Evolutionary conservation across 179 eudicot genomes (phyloP).

Genomic region (Carnegiea gigantea): DNA sequence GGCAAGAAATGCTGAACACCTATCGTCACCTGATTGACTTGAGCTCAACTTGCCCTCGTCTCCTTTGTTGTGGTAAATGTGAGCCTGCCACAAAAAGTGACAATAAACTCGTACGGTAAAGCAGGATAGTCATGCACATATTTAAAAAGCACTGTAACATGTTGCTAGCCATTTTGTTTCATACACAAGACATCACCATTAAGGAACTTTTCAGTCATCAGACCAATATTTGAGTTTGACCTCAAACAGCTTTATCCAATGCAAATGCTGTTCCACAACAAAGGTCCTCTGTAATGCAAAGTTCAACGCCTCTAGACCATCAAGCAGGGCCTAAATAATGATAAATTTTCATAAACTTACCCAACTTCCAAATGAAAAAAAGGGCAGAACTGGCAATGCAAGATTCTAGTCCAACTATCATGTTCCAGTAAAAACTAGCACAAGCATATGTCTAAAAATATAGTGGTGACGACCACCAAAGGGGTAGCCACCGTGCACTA

Average conservation of each 20-base stretch:
- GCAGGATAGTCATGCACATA: background rate
- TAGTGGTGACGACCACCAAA: no score
- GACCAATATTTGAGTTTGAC: no score
- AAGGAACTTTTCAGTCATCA: background rate
- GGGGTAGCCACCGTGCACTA: no score
- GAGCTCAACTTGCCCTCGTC: conserved; percentile 16
- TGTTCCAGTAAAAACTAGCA: background rate
- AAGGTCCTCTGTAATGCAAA: background rate
- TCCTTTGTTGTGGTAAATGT: conserved; percentile 47
- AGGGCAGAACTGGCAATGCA: background rate
- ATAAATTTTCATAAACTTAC: background rate
- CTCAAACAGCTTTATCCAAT: background rate
- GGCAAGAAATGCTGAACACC: conserved; percentile 86
- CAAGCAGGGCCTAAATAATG: background rate
- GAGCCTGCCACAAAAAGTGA: conserved; percentile 50
- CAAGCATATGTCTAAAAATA: no score
- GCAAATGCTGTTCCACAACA: background rate
- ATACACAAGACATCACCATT: background rate
- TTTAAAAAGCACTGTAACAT: background rate
- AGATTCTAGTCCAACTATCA: background rate
- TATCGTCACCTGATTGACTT: conserved; percentile 28
- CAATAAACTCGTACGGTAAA: background rate
- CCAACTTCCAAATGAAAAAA: background rate
- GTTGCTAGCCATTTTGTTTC: background rate
- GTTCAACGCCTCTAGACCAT: conserved; percentile 1